Conservation (phyloP, 345 rosid species). For the Brassica napus region Da-Ae NC_063451.1:42992001-42992500, state of each 20-base stretch:
- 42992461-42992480: background rate
- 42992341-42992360: too few relatives aligned
- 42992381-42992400: too few relatives aligned
- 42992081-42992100: slow-evolving; percentile 90
- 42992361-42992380: too few relatives aligned
- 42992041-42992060: slow-evolving; percentile 69
- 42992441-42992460: too few relatives aligned
- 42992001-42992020: background rate
- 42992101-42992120: slow-evolving; percentile 94
- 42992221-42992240: background rate
- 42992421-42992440: background rate
- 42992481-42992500: background rate
- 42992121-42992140: slow-evolving; percentile 80
- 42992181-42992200: slow-evolving; percentile 53
- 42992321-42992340: too few relatives aligned
- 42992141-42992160: slow-evolving; percentile 40
- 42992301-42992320: too few relatives aligned
- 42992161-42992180: slow-evolving; percentile 76
- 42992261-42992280: slow-evolving; percentile 17
- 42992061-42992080: slow-evolving; percentile 92
- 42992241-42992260: background rate
- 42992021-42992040: slow-evolving; percentile 34
- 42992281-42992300: background rate
- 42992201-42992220: background rate
- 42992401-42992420: background rate